Evolutionary conservation across 495 filamentous ascomycete species (phyloP).

Genomic region (Patellaria atrata): DNA sequence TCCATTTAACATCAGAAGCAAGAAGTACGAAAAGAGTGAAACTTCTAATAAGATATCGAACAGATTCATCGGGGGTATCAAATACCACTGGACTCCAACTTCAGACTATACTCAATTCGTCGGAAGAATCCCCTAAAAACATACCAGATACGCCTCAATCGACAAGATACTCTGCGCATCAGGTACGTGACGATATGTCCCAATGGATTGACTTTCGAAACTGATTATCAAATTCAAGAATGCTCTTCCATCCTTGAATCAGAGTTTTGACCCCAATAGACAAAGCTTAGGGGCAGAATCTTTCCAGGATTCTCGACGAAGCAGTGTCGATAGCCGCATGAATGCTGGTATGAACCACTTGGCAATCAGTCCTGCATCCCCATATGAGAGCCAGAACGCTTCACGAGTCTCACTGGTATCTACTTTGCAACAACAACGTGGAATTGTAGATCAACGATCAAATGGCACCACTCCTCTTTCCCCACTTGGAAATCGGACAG

Average conservation of each 20-base stretch:
- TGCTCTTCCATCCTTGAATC: constrained; percentile 24
- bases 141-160: constrained; percentile 27
- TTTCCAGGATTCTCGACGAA: constrained; percentile 27
- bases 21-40: background rate
- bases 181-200: constrained; percentile 4
- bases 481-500: constrained; percentile 19
- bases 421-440: constrained; percentile 25
- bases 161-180: constrained; percentile 17
- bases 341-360: constrained; percentile 25
- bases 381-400: constrained; percentile 30
- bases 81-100: constrained; percentile 26
- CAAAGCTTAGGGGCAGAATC: constrained; percentile 20
- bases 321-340: constrained; percentile 32
- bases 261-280: constrained; percentile 25
- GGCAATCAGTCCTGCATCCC: constrained; percentile 24
- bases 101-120: constrained; percentile 28
- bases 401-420: constrained; percentile 29
- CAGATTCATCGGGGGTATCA: constrained; percentile 28
- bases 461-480: constrained; percentile 26
- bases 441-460: constrained; percentile 21
- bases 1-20: background rate
- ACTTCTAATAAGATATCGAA: constrained; percentile 3
- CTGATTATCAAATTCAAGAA: constrained; percentile 4
- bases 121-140: constrained; percentile 27
- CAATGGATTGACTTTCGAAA: constrained; percentile 1